Conservation (phyloP, 352 stramenopile species). For the Globisporangium uncinulatum region DNA sequence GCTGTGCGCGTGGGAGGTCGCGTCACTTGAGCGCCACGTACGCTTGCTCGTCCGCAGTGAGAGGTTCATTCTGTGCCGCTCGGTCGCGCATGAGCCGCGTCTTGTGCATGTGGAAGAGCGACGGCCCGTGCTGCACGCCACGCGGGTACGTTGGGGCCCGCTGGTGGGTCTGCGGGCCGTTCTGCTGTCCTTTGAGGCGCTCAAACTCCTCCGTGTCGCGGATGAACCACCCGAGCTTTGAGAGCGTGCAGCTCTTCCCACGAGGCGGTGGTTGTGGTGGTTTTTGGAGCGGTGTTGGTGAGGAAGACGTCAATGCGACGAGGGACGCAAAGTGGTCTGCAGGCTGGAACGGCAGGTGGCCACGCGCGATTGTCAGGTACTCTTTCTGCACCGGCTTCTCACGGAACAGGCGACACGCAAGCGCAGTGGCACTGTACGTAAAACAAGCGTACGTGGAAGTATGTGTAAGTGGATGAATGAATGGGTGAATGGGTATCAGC, state of each 20-base stretch:
- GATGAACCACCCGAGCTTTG: conserved; percentile 59
- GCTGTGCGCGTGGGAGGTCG: conserved; percentile 38
- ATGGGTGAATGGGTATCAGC: no score
- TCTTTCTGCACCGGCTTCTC: conserved; percentile 80
- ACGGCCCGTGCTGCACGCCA: conserved; percentile 49
- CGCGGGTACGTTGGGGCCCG: conserved; percentile 44
- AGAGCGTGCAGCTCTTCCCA: conserved; percentile 53
- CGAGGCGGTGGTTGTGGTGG: conserved; percentile 5
- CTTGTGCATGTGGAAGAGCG: conserved; percentile 70
- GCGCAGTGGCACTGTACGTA: conserved; percentile 46
- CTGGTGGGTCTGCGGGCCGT: conserved; percentile 41
- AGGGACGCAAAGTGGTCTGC: conserved; percentile 13
- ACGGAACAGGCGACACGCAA: conserved; percentile 65
- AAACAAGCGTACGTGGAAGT: no score
- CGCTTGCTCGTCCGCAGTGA: conserved; percentile 14
- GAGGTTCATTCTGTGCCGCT: conserved; percentile 11
- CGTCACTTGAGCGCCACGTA: conserved; percentile 27
- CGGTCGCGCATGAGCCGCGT: conserved; percentile 21
- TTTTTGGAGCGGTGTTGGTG: conserved; percentile 1
- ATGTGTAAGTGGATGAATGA: no score
- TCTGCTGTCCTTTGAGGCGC: conserved; percentile 40
- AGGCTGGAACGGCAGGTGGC: conserved; percentile 59
- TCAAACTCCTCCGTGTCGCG: conserved; percentile 71
- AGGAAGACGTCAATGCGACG: conserved; percentile 2
- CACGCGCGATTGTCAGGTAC: conserved; percentile 79